phyloP scores from a whole-genome alignment of 345 rosid genomes.

The Schrenkiella parvula region DNA sequence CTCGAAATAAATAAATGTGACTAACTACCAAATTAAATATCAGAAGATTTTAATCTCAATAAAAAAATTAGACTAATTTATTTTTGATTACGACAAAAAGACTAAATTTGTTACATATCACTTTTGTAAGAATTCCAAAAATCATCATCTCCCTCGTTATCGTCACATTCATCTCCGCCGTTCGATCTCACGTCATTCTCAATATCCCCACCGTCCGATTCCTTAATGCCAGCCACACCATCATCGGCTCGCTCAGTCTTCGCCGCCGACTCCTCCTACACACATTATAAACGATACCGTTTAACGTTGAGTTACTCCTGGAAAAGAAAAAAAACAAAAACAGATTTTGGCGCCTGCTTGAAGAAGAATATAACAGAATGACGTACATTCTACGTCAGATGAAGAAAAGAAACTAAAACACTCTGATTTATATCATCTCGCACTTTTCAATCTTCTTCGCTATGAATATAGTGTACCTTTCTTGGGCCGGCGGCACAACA shows the following conservation, averaged over 20 bases:
- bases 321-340: not conserved
- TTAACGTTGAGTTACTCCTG: not conserved
- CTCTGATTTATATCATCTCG: no score
- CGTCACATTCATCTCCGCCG: slow-evolving; percentile 30
- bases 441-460: not conserved
- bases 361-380: not conserved
- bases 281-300: not conserved
- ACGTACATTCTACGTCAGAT: slow-evolving; percentile 22
- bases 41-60: no score
- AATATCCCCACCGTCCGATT: slow-evolving; percentile 26
- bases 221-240: slow-evolving; percentile 20
- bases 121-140: slow-evolving; percentile 21
- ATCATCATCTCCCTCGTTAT: slow-evolving; percentile 27
- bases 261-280: slow-evolving; percentile 42
- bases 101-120: not conserved
- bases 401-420: not conserved
- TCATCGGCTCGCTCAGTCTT: slow-evolving; percentile 18
- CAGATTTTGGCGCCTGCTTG: not conserved
- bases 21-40: not conserved
- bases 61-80: not conserved
- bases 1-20: not conserved
- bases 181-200: slow-evolving; percentile 26
- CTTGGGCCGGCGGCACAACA: slow-evolving; percentile 27
- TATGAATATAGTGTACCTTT: slow-evolving; percentile 39
- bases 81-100: not conserved